phyloP scores from a whole-genome alignment of 257 asterid species.

The Paulownia fortunei region DNA sequence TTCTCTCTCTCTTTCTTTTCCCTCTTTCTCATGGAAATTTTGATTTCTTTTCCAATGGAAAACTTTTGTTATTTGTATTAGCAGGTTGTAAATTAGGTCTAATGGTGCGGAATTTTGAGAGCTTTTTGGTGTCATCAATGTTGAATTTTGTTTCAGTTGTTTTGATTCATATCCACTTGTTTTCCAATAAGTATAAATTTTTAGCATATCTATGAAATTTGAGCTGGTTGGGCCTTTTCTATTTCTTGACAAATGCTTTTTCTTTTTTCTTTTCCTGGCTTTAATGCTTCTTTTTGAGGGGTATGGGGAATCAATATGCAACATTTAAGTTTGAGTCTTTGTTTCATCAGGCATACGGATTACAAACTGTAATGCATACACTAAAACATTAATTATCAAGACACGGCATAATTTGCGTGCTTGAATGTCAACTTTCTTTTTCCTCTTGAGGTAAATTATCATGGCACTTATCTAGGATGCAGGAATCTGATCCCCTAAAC shows the following conservation, averaged over 20 bases:
- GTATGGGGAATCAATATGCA: not conserved
- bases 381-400: not conserved
- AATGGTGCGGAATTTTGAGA: not conserved
- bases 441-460: not conserved
- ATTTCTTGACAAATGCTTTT: not conserved
- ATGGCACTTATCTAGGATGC: not conserved
- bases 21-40: not conserved
- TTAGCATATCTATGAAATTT: slow-evolving; percentile 13
- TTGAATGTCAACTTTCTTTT: not conserved
- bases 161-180: slow-evolving; percentile 15
- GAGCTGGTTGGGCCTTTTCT: not conserved
- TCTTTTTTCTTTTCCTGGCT: not conserved
- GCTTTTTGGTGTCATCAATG: slow-evolving; percentile 15
- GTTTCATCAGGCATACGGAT: not conserved
- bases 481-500: slow-evolving; percentile 8
- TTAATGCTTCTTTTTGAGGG: too few species aligned
- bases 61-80: not conserved
- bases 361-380: not conserved
- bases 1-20: not conserved
- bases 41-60: not conserved
- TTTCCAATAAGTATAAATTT: not conserved
- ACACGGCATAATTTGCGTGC: not conserved
- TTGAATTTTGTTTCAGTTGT: not conserved
- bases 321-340: not conserved
- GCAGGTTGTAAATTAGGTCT: slow-evolving; percentile 14